Conservation (phyloP, 805 yeast genomes). For the Blastobotrys robertii region DNA sequence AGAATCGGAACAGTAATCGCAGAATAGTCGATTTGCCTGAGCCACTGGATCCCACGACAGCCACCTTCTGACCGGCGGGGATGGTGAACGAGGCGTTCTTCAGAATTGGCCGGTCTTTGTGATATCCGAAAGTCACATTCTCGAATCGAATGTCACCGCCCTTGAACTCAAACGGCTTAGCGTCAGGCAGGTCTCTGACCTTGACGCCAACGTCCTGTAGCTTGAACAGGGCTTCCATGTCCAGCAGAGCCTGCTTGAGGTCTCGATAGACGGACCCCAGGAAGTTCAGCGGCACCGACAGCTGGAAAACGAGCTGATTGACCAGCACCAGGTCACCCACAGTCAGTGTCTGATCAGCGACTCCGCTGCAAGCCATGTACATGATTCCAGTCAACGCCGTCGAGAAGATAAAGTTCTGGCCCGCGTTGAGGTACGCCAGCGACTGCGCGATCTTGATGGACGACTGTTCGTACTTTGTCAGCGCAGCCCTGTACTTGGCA, state of each 20-base stretch:
- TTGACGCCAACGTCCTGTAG: conserved; percentile 65
- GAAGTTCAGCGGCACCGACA: conserved; percentile 89
- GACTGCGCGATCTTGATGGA: conserved; percentile 68
- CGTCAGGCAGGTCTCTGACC: conserved; percentile 53
- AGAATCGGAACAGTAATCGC: conserved; percentile 77
- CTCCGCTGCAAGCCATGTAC: conserved; percentile 96
- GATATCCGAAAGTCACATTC: conserved; percentile 88
- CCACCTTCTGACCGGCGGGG: conserved; percentile 86
- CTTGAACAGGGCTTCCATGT: conserved; percentile 91
- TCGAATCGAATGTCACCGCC: conserved; percentile 82
- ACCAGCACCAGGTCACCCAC: conserved; percentile 94
- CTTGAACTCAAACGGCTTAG: conserved; percentile 47
- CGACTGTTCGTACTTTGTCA: conserved; percentile 63
- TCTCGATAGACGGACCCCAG: conserved; percentile 94
- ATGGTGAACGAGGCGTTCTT: conserved; percentile 71
- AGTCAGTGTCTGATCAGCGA: conserved; percentile 68
- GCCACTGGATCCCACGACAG: conserved; percentile 95
- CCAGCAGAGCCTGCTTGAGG: conserved; percentile 81
- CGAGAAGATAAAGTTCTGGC: conserved; percentile 74
- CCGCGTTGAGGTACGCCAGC: conserved; percentile 60
- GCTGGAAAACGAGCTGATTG: conserved; percentile 91
- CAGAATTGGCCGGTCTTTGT: conserved; percentile 78
- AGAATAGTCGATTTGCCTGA: conserved; percentile 89
- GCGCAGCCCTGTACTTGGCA: conserved; percentile 64
- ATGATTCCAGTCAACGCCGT: conserved; percentile 91